Base-by-base conservation (phyloP, 352 stramenopile genomes). In the Globisporangium orthogonon region DNA sequence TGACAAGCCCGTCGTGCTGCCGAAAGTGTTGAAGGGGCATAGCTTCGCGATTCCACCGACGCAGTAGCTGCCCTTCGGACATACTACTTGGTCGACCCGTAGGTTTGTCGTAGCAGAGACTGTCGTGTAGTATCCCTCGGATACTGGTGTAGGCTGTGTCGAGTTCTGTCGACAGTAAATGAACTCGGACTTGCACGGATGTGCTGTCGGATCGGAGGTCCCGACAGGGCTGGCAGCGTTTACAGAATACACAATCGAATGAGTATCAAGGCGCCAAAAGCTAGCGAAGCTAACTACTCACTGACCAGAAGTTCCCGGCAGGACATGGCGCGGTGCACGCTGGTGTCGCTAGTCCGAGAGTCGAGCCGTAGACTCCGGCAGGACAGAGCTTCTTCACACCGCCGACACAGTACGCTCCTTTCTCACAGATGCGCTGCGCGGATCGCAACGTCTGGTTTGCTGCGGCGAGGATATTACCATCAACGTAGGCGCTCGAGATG, bases 31-130 rank as follows among this genome's bases (percentile, higher is more conserved):
- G 54, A 57, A 51, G 28, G 79, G 74, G 35, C 83, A 92, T 43
- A 70, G 48, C 49, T 83, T 76, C 31, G 66, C 60, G 17, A 86
- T 53, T 0, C 83, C 83, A 7, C 60, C 54, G n/a, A 76, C 41
- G 54, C 83, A 92, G 58, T 77, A 92, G 40, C 67, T 87, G 3
- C 83, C 83, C 10, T 57, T 28, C 3, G 79, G 76, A 53, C 79
- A 92, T 51, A 83, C 69, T 7, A 46, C 50, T 50, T 92, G 70
- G 47, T 78, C 73, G 7, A 78, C 63, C 10, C 74, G 78, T 29
- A 78, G 44, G 7, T 74, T 69, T 0, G 54, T 62, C 1, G 63
- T 60, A 2, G 52, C 43, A 0, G 65, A 69, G 10, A 76, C 43
- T 1, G 72, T 63, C 1, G 76, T 87, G 57, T 71, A 89, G 62